Percentiles rank a stretch among this genome's conserved stretches.
These are phyloP conservation scores for Thermoascus crustaceus DNA, from an alignment of 2,329 filamentous ascomycete species.

Conservation along the genomic window DNA sequence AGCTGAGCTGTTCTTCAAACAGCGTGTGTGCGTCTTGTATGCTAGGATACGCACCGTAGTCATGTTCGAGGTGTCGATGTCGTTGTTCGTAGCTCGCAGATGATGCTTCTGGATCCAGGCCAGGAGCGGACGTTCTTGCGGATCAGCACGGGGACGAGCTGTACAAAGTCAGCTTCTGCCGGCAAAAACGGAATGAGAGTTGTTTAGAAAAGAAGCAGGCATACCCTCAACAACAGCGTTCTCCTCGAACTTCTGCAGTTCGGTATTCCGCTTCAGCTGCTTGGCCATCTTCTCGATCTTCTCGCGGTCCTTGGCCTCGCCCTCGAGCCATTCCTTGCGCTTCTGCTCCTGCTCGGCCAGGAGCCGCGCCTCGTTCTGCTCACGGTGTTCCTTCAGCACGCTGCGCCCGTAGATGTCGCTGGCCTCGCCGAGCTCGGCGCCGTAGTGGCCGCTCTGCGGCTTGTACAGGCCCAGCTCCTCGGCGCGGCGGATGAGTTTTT, in stretches of 20 bases:
- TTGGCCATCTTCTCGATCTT: slow-evolving; percentile 24
- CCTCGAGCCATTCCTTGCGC: slow-evolving; percentile 45
- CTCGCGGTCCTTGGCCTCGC: slow-evolving; percentile 39
- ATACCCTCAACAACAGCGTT: slow-evolving; percentile 29
- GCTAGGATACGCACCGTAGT: slow-evolving; percentile 23
- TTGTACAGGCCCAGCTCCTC: slow-evolving; percentile 35
- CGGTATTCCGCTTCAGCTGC: slow-evolving; percentile 26
- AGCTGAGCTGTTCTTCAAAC: neutral
- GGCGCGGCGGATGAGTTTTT: slow-evolving; percentile 28
- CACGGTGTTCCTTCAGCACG: slow-evolving; percentile 32
- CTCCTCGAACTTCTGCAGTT: slow-evolving; percentile 29
- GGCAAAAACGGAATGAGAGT: neutral
- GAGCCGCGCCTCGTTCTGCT: slow-evolving; percentile 32
- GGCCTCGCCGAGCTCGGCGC: slow-evolving; percentile 32
- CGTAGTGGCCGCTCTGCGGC: slow-evolving; percentile 38
- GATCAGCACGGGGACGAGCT: slow-evolving; percentile 35
- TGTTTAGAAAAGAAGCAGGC: slow-evolving; percentile 3
- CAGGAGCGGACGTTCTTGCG: slow-evolving; percentile 28
- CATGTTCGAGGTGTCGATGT: slow-evolving; percentile 24
- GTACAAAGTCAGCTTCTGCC: slow-evolving; percentile 4
- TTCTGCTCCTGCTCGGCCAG: slow-evolving; percentile 39
- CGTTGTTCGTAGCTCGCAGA: slow-evolving; percentile 27
- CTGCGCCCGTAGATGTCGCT: slow-evolving; percentile 36
- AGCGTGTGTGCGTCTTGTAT: neutral
- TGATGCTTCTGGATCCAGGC: slow-evolving; percentile 39